These are phyloP conservation scores for Zygosaccharomyces lentus DNA, from an alignment of 805 yeast genomes.

Conservation along the genomic window DNA sequence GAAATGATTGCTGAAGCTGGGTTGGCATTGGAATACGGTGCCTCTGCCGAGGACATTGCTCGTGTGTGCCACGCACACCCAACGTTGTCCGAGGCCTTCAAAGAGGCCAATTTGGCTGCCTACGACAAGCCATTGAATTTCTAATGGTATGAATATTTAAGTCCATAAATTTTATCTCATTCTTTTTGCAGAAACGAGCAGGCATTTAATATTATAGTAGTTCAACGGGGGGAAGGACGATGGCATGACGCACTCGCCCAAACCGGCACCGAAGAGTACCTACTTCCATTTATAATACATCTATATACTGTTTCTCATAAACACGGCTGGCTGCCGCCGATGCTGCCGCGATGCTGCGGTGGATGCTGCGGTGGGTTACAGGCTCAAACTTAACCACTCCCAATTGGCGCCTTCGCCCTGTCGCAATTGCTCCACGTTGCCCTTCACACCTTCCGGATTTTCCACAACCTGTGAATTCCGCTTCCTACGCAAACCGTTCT, in stretches of 20 bases:
- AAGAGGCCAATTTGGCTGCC: constrained; percentile 94
- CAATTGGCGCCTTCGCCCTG: constrained; percentile 13
- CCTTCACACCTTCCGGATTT: constrained; percentile 3
- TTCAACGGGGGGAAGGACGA: no score
- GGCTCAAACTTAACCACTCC: constrained; percentile 18
- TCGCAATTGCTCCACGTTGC: constrained; percentile 1
- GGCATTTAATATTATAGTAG: no score
- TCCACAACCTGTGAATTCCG: neutral
- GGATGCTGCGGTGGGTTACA: constrained; percentile 2
- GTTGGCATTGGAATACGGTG: constrained; percentile 97
- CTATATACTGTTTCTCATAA: constrained; percentile 3
- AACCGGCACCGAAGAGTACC: no score
- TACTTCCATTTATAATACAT: neutral
- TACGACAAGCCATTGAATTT: constrained; percentile 87
- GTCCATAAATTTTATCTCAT: constrained; percentile 1
- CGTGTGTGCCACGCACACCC: constrained; percentile 99
- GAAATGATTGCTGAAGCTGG: constrained; percentile 99
- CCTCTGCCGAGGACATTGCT: constrained; percentile 95
- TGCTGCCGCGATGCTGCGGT: no score
- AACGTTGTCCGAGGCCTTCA: constrained; percentile 94
- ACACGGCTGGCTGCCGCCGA: no score
- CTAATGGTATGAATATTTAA: constrained; percentile 8
- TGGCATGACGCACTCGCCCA: no score
- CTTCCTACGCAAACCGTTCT: neutral
- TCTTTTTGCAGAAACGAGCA: neutral